Conservation (phyloP, 176 grass and related monocot species). For the Eragrostis nindensis region DNA sequence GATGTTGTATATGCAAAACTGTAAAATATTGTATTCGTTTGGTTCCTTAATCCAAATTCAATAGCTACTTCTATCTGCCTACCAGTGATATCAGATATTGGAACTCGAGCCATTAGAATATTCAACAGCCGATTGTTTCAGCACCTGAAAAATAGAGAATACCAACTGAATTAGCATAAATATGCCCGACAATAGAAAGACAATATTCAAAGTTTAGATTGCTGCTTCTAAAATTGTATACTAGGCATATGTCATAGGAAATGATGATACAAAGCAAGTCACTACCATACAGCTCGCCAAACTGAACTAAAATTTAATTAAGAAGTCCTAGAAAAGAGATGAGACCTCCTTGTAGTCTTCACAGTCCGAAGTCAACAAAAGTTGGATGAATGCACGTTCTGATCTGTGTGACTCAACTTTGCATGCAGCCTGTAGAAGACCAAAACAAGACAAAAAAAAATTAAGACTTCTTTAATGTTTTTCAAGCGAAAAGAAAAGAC, state of each 20-base stretch:
- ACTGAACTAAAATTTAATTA: not conserved
- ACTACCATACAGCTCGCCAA: not conserved
- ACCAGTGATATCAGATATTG: too few relatives aligned
- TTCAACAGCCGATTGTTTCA: too few relatives aligned
- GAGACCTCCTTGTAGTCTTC: conserved; percentile 74
- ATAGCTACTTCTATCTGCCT: too few relatives aligned
- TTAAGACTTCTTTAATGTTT: not conserved
- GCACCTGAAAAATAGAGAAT: too few relatives aligned
- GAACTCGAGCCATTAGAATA: too few relatives aligned
- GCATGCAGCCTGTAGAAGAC: conserved; percentile 63
- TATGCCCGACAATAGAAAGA: not conserved
- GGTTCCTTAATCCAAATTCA: too few relatives aligned
- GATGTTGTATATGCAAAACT: too few relatives aligned
- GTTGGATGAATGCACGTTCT: conserved; percentile 77
- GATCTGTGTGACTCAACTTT: conserved; percentile 74
- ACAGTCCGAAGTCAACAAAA: conserved; percentile 65
- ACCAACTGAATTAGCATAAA: too few relatives aligned
- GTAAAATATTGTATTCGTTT: too few relatives aligned
- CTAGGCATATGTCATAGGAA: conserved; percentile 9
- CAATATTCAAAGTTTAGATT: not conserved
- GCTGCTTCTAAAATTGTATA: not conserved
- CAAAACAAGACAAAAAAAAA: not conserved
- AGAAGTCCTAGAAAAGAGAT: conserved; percentile 35
- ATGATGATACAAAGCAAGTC: not conserved
- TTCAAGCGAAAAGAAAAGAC: too few relatives aligned